Base-by-base conservation (phyloP, 108 stramenopile species). In the Aurantiochytrium sp. region DNA sequence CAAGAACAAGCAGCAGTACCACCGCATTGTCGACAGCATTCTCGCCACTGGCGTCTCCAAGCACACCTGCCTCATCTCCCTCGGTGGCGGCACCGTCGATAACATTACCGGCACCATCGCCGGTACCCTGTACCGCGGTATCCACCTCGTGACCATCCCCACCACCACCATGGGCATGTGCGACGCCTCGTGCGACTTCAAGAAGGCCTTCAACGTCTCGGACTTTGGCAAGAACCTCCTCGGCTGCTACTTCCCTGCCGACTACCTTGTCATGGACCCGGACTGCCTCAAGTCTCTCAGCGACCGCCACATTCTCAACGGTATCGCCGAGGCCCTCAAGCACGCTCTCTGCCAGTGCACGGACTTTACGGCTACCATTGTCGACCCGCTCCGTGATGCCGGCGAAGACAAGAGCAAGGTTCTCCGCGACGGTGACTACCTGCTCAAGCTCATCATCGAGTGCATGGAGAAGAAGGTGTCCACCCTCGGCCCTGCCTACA, bases 301-400 rank as follows among this genome's bases (percentile, higher is more conserved):
- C 28, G 71, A 89, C 60, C 69, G 92, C 29, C 90, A 90, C 35
- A 88, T 90, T 18, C 88, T 89, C 47, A 90, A 92, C 87, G 92
- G 92, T n/a, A 92, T 92, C 69, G 88, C 90, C 57, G 92, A 92
- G 88, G 90, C 90, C 42, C 88, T 92, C 73, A 92, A 92, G 89
- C 92, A 92, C 58, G 92, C 88, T 4, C 58, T 92, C 23, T 55
- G 55, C 44, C 92, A 92, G 57, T 92, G 89, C 28, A 42, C 57
- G 16, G 87, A 53, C 44, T 42, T 92, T 5, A 73, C 87, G 12
- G 60, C 88, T n/a, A 43, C 83, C 60, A 89, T 88, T 53, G 87
- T 92, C 14, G 53, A 90, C 25, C 90, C 90, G 5, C 47, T 90
- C 51, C 88, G 88, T 19, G 44, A 89, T 4, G 59, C 88, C 44